Conservation (phyloP, 169 alveolate genomes). For the Eimeria sp. region DNA sequence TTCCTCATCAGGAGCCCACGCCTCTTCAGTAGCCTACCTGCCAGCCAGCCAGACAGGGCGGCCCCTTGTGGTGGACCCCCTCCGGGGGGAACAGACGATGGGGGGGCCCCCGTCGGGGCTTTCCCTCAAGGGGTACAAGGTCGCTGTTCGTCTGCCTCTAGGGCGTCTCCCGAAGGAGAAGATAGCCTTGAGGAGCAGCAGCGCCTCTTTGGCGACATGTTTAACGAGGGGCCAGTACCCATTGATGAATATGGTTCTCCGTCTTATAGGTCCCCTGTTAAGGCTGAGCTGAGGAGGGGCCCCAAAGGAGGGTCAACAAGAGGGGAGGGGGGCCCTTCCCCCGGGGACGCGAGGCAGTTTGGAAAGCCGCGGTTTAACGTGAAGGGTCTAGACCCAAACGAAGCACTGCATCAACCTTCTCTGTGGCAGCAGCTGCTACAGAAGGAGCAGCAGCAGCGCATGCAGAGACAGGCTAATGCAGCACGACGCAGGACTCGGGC, state of each 20-base stretch:
- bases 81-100: too few species aligned
- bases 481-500: not conserved
- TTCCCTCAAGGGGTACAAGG: not conserved
- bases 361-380: slow-evolving; percentile 46
- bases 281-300: not conserved
- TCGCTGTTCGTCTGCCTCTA: not conserved
- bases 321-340: not conserved
- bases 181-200: slow-evolving; percentile 54
- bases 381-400: slow-evolving; percentile 25
- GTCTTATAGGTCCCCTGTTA: slow-evolving; percentile 25
- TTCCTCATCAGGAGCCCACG: too few species aligned
- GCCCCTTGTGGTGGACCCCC: too few species aligned
- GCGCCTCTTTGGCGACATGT: slow-evolving; percentile 9
- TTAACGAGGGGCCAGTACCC: slow-evolving; percentile 41
- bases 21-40: too few species aligned
- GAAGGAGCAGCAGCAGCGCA: slow-evolving; percentile 47
- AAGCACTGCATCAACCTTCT: slow-evolving; percentile 69
- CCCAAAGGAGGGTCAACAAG: not conserved
- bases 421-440: slow-evolving; percentile 79
- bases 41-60: too few species aligned
- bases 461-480: slow-evolving; percentile 21
- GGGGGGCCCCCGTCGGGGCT: too few species aligned
- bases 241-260: slow-evolving; percentile 45
- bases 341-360: not conserved
- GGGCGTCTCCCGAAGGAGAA: not conserved